A percentile compares a stretch with the other conserved stretches of the same genome.
phyloP scores from a whole-genome alignment of 805 yeast species.

The Ogataea paraovalis region DNA sequence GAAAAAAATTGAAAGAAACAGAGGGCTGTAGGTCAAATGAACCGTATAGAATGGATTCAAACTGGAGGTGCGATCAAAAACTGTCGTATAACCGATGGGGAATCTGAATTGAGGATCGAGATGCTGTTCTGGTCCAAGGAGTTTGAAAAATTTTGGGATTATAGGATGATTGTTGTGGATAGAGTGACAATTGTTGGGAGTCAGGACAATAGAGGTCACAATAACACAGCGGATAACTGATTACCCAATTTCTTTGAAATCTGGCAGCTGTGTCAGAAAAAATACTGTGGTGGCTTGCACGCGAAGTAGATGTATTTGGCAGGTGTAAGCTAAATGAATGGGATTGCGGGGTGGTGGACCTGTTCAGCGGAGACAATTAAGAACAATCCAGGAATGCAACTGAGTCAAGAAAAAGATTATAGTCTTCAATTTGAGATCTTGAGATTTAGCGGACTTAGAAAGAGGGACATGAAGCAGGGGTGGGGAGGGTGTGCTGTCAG shows the following conservation, averaged over 20 bases:
- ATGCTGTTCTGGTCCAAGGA: neutral
- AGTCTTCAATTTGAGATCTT: too few species aligned
- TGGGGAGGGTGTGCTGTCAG: neutral
- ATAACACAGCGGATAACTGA: neutral
- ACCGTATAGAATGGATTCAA: neutral
- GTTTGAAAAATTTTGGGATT: neutral
- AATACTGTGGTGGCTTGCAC: neutral
- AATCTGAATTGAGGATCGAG: neutral
- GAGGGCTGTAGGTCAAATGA: too few species aligned
- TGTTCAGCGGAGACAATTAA: too few species aligned
- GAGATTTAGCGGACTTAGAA: neutral
- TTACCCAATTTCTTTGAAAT: neutral
- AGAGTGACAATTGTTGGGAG: neutral
- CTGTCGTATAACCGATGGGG: neutral
- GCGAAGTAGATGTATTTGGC: neutral
- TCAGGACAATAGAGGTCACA: neutral
- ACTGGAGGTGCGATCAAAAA: neutral
- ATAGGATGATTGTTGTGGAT: neutral
- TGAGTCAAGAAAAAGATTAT: too few species aligned
- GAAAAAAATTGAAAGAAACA: too few species aligned
- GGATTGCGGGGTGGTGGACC: neutral
- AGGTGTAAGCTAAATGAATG: neutral
- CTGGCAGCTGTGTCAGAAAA: too few species aligned
- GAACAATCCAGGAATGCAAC: too few species aligned
- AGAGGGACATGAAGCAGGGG: neutral